Percentiles rank a stretch among this genome's conserved stretches.
Conservation (phyloP, 1,284 basidiomycete species). For the Tetrapyrgos nigripes region DNA sequence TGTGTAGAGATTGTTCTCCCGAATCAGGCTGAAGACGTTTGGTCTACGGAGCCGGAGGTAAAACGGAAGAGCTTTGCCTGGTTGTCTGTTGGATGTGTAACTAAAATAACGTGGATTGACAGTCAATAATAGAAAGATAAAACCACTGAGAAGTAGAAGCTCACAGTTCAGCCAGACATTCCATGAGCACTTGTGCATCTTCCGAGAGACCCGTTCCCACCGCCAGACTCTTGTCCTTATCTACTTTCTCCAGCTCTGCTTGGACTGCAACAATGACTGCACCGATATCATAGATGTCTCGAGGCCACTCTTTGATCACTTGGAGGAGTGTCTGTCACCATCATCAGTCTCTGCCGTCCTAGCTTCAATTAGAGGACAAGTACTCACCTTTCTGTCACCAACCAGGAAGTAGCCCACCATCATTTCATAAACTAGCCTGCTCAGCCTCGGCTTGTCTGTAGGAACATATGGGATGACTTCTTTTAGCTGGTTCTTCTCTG, state of each 20-base stretch:
- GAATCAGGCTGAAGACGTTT: conserved; percentile 94
- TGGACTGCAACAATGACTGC: conserved; percentile 90
- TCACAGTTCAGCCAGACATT: conserved; percentile 91
- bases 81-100: conserved; percentile 88
- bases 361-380: background rate
- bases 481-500: conserved; percentile 82
- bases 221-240: conserved; percentile 24
- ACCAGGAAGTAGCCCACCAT: conserved; percentile 88
- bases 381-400: conserved; percentile 74
- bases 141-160: conserved; percentile 28
- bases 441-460: conserved; percentile 80
- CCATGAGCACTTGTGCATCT: conserved; percentile 76
- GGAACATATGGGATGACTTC: conserved; percentile 93
- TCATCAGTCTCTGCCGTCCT: background rate
- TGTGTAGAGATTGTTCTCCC: conserved; percentile 94
- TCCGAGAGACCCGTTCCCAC: background rate
- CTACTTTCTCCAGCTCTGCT: conserved; percentile 75
- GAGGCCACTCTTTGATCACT: conserved; percentile 90
- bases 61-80: conserved; percentile 92
- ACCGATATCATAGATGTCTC: conserved; percentile 87
- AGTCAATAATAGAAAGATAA: background rate
- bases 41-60: conserved; percentile 86
- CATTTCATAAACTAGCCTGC: conserved; percentile 93
- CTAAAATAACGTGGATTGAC: conserved; percentile 49
- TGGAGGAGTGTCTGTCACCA: conserved; percentile 67